Evolutionary conservation across 2,329 filamentous ascomycete genomes (phyloP), one percentile per base, ranked within the genome.

Genomic region (Pseudogymnoascus sp.): DNA sequence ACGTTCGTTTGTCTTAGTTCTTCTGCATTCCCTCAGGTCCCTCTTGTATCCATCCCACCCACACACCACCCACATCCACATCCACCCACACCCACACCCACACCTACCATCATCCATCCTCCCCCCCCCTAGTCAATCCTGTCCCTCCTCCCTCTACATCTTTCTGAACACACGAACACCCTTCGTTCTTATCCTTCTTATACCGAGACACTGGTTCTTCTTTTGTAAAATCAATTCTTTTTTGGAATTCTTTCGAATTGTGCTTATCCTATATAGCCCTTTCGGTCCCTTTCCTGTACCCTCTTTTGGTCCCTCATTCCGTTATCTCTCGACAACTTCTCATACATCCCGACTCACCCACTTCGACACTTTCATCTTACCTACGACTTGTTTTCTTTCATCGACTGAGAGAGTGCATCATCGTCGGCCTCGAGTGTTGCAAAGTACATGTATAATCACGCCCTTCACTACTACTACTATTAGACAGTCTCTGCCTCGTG

Each of bases 311-410:
- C 65, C 63, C 64, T 65, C 69, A 73, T 66, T 65, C 66, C 69
- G 69, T 67, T 72, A 40, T 40, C 37, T 40, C 66, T 70, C 68
- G 66, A 67, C 70, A 66, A 65, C 64, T 66, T 65, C 67, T 68
- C 71, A 70, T 69, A 69, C 68, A 70, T 69, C 69, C 66, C 68
- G 23, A 56, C 23, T 31, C 23, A 31, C 31, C 18, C 23, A 28
- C 65, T 65, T 64, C 63, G 60, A 67, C 66, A 64, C 67, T 65
- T 62, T 68, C 63, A 68, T 63, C 60, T 69, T 69, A 64, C 66
- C 65, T 64, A 67, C 61, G 70, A 69, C 68, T 70, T 73, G 72
- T 75, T 71, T 74, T 74, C 69, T 74, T 75, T 73, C 66, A 73
- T 73, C 68, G 61, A 61, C 62, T 60, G 34, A 43, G 46, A 43